Conservation (phyloP, 2,329 filamentous ascomycete genomes). For the Neonectria hederae region DNA sequence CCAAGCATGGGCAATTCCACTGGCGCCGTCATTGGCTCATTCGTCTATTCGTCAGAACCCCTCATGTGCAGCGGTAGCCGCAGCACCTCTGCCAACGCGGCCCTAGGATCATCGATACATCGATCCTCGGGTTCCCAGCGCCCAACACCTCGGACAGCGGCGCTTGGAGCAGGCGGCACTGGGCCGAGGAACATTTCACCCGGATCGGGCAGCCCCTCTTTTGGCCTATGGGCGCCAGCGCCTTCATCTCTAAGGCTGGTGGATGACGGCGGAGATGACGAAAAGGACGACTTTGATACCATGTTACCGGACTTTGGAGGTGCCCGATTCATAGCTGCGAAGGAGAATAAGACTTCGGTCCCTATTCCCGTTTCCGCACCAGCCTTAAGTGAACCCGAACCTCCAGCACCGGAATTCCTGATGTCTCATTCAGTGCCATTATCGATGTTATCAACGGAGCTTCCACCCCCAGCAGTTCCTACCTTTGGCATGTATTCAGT, state of each 20-base stretch:
- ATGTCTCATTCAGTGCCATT: slow-evolving; percentile 31
- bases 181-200: slow-evolving; percentile 37
- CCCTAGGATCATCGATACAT: slow-evolving; percentile 40
- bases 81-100: slow-evolving; percentile 56
- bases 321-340: slow-evolving; percentile 43
- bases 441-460: slow-evolving; percentile 31
- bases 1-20: slow-evolving; percentile 37
- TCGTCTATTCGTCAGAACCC: slow-evolving; percentile 53
- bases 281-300: slow-evolving; percentile 57
- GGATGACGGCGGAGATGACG: slow-evolving; percentile 54
- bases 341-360: slow-evolving; percentile 26
- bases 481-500: slow-evolving; percentile 34
- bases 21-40: slow-evolving; percentile 46
- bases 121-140: slow-evolving; percentile 45
- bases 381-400: slow-evolving; percentile 25
- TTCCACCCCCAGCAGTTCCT: slow-evolving; percentile 36
- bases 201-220: slow-evolving; percentile 30
- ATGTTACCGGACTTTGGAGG: slow-evolving; percentile 64
- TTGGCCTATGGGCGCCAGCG: slow-evolving; percentile 48
- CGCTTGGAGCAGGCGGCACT: slow-evolving; percentile 28
- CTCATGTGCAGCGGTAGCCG: slow-evolving; percentile 53
- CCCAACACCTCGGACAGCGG: slow-evolving; percentile 32
- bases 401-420: slow-evolving; percentile 27
- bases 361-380: slow-evolving; percentile 1
- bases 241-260: slow-evolving; percentile 55